These are phyloP conservation scores for Fraxinus baroniana DNA, from an alignment of 305 asterid species.

Conservation along the genomic window DNA sequence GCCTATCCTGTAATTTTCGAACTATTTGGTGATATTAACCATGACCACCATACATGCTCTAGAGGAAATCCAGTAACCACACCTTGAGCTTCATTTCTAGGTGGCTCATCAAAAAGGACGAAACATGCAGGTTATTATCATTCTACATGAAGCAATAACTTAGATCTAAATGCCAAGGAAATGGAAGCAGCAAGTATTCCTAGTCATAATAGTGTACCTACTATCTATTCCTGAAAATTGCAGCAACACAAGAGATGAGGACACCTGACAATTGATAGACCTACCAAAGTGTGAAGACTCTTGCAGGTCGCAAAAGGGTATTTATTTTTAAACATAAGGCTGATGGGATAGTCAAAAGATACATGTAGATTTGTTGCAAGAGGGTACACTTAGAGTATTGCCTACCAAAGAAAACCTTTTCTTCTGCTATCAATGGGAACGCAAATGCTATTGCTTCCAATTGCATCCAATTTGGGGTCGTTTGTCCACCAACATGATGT, in stretches of 20 bases:
- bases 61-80: neutral
- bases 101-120: neutral
- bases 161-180: neutral
- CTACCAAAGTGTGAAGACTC: neutral
- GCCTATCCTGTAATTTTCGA: neutral
- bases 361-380: neutral
- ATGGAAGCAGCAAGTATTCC: neutral
- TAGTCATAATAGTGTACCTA: neutral
- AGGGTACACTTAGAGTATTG: neutral
- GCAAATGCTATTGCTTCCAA: neutral
- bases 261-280: neutral
- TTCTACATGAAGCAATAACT: neutral
- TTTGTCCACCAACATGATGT: neutral
- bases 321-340: neutral
- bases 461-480: neutral
- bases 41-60: neutral
- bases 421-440: neutral
- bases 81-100: neutral
- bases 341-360: neutral
- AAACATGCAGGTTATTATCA: neutral
- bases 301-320: neutral
- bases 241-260: neutral
- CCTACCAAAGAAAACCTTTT: neutral
- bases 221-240: neutral
- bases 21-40: neutral